phyloP scores from a whole-genome alignment of 1,284 basidiomycete species.

The Spongiforma sp. region DNA sequence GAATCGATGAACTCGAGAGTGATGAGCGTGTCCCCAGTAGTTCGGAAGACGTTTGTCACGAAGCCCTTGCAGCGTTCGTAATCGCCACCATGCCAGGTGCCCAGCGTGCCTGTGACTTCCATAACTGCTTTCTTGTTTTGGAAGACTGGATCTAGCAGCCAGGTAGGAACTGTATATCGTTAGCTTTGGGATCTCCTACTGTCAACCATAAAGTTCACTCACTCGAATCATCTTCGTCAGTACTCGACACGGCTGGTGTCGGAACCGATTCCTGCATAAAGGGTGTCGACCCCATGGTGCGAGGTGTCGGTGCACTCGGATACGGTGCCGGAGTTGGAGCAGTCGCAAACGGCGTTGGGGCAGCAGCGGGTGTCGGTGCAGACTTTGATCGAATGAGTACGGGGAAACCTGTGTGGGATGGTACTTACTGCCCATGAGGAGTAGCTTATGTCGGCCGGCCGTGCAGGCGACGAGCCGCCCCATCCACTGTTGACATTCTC shows the following conservation, averaged over 20 bases:
- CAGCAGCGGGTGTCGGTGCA: constrained; percentile 60
- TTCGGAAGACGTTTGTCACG: constrained; percentile 43
- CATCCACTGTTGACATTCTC: constrained; percentile 21
- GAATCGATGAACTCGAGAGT: constrained; percentile 30
- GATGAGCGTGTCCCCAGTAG: constrained; percentile 36
- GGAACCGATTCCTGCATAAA: constrained; percentile 36
- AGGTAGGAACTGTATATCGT: constrained; percentile 22
- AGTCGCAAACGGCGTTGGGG: constrained; percentile 57
- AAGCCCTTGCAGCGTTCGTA: constrained; percentile 56
- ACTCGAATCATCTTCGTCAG: constrained; percentile 36
- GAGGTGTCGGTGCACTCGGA: constrained; percentile 43
- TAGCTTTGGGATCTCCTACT: too few species aligned
- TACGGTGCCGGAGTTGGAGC: constrained; percentile 41
- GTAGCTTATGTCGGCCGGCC: constrained; percentile 38
- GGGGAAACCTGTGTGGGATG: constrained; percentile 1
- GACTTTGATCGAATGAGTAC: constrained; percentile 36
- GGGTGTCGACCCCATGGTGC: constrained; percentile 31
- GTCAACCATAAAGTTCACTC: too few species aligned
- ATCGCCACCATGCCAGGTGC: constrained; percentile 58
- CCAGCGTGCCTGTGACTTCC: constrained; percentile 53
- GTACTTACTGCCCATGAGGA: constrained; percentile 42
- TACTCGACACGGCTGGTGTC: constrained; percentile 38
- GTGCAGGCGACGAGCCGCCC: constrained; percentile 43
- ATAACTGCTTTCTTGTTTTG: constrained; percentile 51
- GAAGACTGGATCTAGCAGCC: constrained; percentile 36